phyloP scores from a whole-genome alignment of 768 basidiomycete species.

The Leccinum ochraceum region DNA sequence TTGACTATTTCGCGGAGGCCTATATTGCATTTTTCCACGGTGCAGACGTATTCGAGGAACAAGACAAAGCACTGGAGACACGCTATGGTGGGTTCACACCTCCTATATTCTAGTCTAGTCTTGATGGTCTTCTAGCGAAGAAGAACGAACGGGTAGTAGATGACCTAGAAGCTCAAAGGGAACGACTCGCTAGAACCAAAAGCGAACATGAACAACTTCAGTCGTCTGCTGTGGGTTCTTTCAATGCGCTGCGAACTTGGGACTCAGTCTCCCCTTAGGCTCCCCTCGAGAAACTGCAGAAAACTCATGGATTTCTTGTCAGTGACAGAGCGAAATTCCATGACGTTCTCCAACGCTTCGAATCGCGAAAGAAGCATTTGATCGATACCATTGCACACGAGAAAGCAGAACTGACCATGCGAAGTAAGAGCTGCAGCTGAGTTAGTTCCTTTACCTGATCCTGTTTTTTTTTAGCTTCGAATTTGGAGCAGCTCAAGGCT shows the following conservation, averaged over 20 bases:
- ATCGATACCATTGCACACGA: slow-evolving; percentile 66
- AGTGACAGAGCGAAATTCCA: slow-evolving; percentile 80
- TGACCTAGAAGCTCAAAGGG: slow-evolving; percentile 61
- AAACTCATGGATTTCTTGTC: slow-evolving; percentile 61
- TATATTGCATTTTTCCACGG: slow-evolving; percentile 70
- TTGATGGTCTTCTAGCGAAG: slow-evolving; percentile 45
- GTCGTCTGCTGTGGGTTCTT: slow-evolving; percentile 54
- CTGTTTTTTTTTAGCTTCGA: slow-evolving; percentile 43
- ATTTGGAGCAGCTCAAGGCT: slow-evolving; percentile 60
- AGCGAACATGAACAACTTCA: slow-evolving; percentile 58
- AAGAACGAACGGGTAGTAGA: slow-evolving; percentile 68
- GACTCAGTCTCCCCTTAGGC: slow-evolving; percentile 41
- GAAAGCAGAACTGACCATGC: slow-evolving; percentile 59
- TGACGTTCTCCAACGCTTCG: slow-evolving; percentile 70
- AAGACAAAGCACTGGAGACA: slow-evolving; percentile 68
- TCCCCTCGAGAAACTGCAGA: slow-evolving; percentile 62
- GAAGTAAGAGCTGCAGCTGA: slow-evolving; percentile 41
- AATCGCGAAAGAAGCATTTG: slow-evolving; percentile 66
- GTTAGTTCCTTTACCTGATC: not conserved
- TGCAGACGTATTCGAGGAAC: slow-evolving; percentile 67
- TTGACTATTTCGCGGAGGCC: slow-evolving; percentile 67
- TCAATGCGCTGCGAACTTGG: not conserved
- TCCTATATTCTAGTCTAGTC: not conserved
- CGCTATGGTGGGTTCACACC: slow-evolving; percentile 62
- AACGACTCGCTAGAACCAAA: slow-evolving; percentile 46